Evolutionary conservation across 768 basidiomycete species (phyloP).

Genomic region (Kwoniella botswanensis): DNA sequence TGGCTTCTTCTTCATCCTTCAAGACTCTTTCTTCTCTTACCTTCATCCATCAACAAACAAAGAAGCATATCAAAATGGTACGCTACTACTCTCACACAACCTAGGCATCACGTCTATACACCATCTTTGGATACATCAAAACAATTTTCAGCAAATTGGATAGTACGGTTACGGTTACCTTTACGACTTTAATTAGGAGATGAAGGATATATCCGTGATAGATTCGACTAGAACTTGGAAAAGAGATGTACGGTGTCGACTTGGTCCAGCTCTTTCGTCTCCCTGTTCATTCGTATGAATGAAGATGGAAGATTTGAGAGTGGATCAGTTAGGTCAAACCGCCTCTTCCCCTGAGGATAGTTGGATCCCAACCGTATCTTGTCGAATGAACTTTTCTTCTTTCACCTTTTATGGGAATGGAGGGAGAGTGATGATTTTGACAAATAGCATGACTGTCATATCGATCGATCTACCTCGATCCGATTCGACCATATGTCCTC

Average conservation of each 20-base stretch:
- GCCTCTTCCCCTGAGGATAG: conserved; percentile 5
- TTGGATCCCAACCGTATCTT: background rate
- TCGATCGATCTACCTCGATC: background rate
- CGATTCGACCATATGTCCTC: background rate
- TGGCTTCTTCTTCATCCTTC: conserved; percentile 27
- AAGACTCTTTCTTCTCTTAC: conserved; percentile 19
- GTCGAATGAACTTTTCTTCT: conserved; percentile 4
- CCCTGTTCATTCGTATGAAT: background rate
- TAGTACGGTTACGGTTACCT: background rate
- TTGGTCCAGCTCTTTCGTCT: background rate
- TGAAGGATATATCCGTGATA: background rate
- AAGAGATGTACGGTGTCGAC: conserved; percentile 6
- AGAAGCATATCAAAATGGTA: conserved; percentile 41
- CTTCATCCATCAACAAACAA: conserved; percentile 17
- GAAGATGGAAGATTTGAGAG: background rate
- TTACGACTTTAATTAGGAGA: background rate
- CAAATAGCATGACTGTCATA: background rate
- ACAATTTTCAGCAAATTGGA: background rate
- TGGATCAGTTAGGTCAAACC: background rate
- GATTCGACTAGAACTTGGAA: background rate
- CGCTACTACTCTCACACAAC: conserved; percentile 20
- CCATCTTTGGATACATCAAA: no score
- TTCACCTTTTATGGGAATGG: background rate
- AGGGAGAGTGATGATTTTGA: background rate
- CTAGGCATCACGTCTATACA: conserved; percentile 6